phyloP scores from a whole-genome alignment of 148 eudicot genomes.

The Arbutus unedo region DNA sequence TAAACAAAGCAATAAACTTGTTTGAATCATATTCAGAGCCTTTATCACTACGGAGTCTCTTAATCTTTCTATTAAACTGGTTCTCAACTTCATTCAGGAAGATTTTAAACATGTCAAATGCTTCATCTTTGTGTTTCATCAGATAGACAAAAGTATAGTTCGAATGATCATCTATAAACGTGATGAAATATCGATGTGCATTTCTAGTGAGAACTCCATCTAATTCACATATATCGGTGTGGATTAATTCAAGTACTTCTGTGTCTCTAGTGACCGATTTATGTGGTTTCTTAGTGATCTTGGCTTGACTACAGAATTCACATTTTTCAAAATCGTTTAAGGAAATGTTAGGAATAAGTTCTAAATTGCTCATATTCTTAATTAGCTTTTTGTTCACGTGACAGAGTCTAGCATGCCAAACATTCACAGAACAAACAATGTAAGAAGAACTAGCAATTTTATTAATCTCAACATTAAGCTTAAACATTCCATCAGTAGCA shows the following conservation, averaged over 20 bases:
- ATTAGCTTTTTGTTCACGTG: neutral
- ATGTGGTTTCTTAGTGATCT: constrained; percentile 2
- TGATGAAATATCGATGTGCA: neutral
- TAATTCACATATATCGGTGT: neutral
- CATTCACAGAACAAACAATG: constrained; percentile 9
- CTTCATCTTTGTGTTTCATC: constrained; percentile 5
- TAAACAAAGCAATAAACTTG: neutral
- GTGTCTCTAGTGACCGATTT: neutral
- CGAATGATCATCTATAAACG: neutral
- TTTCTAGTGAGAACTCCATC: too few species aligned
- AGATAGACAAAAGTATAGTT: constrained; percentile 1
- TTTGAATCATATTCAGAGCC: neutral
- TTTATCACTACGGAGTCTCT: constrained; percentile 1
- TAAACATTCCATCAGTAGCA: constrained; percentile 6
- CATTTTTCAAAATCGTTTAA: constrained; percentile 11
- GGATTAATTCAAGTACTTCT: neutral
- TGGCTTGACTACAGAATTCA: constrained; percentile 13
- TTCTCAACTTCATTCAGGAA: constrained; percentile 1
- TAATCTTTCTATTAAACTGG: constrained; percentile 2
- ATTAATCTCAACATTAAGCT: constrained; percentile 3
- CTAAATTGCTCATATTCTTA: constrained; percentile 12
- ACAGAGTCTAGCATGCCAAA: constrained; percentile 16
- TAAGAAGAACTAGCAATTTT: constrained; percentile 1
- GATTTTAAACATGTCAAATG: constrained; percentile 1
- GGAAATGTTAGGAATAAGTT: neutral